These are phyloP conservation scores for Paramecium caudatum DNA, from an alignment of 73 alveolate species.

Conservation along the genomic window DNA sequence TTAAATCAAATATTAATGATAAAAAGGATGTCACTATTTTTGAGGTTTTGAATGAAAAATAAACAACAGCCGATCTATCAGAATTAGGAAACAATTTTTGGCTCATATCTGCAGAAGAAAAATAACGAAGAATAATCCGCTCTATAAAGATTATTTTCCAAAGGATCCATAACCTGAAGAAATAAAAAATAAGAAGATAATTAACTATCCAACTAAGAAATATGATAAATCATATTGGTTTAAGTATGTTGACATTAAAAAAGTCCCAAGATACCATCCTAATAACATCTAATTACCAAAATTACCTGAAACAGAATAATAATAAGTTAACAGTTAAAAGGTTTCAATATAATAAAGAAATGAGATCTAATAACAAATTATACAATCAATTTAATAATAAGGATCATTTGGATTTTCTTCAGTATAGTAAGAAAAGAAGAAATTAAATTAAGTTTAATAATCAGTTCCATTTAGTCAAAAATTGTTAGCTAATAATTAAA, in stretches of 20 bases:
- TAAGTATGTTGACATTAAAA: constrained; percentile 38
- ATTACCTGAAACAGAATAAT: not conserved
- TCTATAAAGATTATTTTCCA: constrained; percentile 48
- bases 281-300: constrained; percentile 52
- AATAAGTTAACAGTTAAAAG: not conserved
- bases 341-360: not conserved
- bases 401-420: not conserved
- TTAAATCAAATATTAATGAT: constrained; percentile 50
- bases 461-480: constrained; percentile 50
- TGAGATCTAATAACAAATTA: constrained; percentile 7
- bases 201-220: constrained; percentile 54
- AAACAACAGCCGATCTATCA: constrained; percentile 60
- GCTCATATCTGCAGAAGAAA: constrained; percentile 61
- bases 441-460: not conserved
- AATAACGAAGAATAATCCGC: not conserved
- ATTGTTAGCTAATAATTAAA: constrained; percentile 48
- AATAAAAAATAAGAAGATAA: not conserved
- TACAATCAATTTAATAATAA: not conserved
- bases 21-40: constrained; percentile 54
- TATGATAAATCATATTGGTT: constrained; percentile 69
- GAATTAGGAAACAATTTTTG: constrained; percentile 55
- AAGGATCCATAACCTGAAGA: not conserved
- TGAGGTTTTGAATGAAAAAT: constrained; percentile 62
- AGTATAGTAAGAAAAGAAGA: not conserved
- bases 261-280: not conserved